Evolutionary conservation across 1,284 basidiomycete genomes (phyloP), one percentile per base, ranked within the genome.

Genomic region (Rhodotorula sp.): DNA sequence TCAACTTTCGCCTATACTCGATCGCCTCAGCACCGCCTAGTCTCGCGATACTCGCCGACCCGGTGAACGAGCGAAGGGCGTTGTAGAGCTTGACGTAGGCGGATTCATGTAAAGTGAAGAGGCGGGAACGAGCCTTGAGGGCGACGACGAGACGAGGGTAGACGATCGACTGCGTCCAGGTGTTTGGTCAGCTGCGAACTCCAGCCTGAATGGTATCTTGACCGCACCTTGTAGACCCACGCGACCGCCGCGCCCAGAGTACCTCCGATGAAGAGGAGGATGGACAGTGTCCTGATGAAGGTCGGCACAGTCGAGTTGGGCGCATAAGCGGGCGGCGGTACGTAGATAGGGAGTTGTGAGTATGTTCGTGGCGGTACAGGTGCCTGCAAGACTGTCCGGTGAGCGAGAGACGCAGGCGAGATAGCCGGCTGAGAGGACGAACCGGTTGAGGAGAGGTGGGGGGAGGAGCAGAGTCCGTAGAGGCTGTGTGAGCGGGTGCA

Each of bases 221-320:
- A 30, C 29, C 63, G 27, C 24, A 74, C 72, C 59, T 58, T 61
- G 69, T 71, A 74, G 13, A 71, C 51, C 69, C 68, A 74, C 1
- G 66, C 67, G 13, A 56, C 51, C 0, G 58, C 61, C 7, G 66
- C 64, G 11, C 34, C 29, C 17, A 63, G 13, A 2, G 63, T 55
- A 27, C 72, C 72, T 6, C 69, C 72, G 44, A 74, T 11, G 24
- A 71, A 62, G 30, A 71, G 29, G 47, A 64, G 46, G 1, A 54
- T 55, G 36, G 66, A 56, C 13, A 74, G 52, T n/a, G 49, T 15
- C 27, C 69, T 27, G 19, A 74, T 44, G 59, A 74, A 74, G 34
- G 29, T 52, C 4, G 72, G 72, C 5, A 74, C 69, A 9, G 69
- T 64, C 22, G 64, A 66, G 47, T 71, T 74, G 13, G 72, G 72